Evolutionary conservation across 2,329 filamentous ascomycete species (phyloP), one percentile per base, ranked within the genome.

Genomic region (Paecilomyces dactylethromorphus): DNA sequence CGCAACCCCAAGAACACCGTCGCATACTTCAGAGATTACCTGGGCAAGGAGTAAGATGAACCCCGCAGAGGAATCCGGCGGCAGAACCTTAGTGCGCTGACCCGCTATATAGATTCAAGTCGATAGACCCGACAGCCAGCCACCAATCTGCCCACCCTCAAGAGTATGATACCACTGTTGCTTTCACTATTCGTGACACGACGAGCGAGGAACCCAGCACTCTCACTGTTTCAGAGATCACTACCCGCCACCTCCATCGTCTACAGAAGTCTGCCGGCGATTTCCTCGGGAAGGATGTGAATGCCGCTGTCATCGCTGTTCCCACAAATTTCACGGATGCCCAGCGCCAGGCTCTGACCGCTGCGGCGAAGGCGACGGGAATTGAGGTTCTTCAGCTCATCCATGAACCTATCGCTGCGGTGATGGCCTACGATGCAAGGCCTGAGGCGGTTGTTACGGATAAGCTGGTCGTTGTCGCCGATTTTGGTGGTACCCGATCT

Each of bases 61-160:
- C 50, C 26, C 50, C 50, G 50, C 26, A 29, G 50, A 52, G 50
- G 26, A 15, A 24, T 21, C 7, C 21, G 50, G 13, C 4, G 10
- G 50, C 11, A 15, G 15, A 35, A 29, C 51, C 51, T 32, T 39
- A n/a, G 22, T 62, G n/a, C 60, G n/a, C 60, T 62, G 54, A 66
- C 58, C 54, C 11, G 53, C 29, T 26, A 31, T 57, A 54, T 55
- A 84, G 81, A 64, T 97, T 96, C 84, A 92, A 95, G 81, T 89
- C 91, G 65, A 96, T 99, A 82, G 94, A 99, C 76, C 91, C 93
- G 64, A 95, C 91, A 56, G 91, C 95, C 75, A 92, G 89, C 83
- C 93, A 97, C 76, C 89, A 91, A 68, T 95, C 92, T 58, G 91
- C 93, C 59, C 94, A 97, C 78, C 92, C 94, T 63, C 79, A 90